Base-by-base conservation (phyloP, 495 filamentous ascomycete genomes). In the Podospora tetraspora region DNA sequence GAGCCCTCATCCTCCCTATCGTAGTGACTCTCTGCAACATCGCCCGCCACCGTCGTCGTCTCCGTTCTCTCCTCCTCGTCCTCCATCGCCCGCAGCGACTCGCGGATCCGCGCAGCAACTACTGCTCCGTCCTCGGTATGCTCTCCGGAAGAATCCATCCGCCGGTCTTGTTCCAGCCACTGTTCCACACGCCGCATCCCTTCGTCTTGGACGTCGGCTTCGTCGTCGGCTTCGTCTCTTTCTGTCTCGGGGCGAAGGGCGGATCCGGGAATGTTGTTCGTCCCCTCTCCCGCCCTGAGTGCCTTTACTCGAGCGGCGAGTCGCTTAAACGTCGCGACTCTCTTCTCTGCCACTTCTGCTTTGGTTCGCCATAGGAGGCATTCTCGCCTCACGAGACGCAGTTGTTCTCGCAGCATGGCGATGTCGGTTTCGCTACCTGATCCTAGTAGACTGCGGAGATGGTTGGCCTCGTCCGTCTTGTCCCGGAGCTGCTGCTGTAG, bases 301-400 rank as follows among this genome's bases (percentile, higher is more conserved):
- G 43, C 43, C 43, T 52, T 70, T 11, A 79, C 61, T n/a, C 74
- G 61, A 13, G 67, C 73, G 32, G 70, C 70, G 22, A 78, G 69
- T 56, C 70, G 68, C 69, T 82, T 74, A 59, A 84, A 77, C 6
- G 78, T 70, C 11, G 72, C 68, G 0, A 86, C 72, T 25, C 79
- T 75, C 70, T 75, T 79, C 78, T 88, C 85, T 0, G 84, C 84
- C 13, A 74, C 70, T 72, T 85, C 79, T 1, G 86, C 86, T 62
- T 83, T 75, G 27, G 73, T 75, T 63, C 78, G 79, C 85, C 86
- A 89, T 62, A 75, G 73, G 32, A 73, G 68, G 57, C 77, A 71
- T 60, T 86, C 83, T 25, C 75, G 75, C 63, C 78, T 79, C n/a
- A 80, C 77, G 4, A 77, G 69, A 21, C 78, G 71, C 32, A 88